These are phyloP conservation scores for Protomyces inundatus DNA, from an alignment of 1,139 yeast species.

Conservation along the genomic window DNA sequence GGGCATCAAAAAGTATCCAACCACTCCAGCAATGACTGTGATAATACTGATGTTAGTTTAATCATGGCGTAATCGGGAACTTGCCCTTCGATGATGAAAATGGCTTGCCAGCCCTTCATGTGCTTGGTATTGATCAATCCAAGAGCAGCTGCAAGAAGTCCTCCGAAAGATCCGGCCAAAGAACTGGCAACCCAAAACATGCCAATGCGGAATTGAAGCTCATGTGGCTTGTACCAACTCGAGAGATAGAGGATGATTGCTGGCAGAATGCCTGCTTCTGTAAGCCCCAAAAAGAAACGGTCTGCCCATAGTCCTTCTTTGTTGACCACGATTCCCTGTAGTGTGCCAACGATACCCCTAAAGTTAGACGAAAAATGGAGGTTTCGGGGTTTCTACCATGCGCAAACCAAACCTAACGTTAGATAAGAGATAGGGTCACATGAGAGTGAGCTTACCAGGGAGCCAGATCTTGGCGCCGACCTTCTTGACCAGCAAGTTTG, in stretches of 20 bases:
- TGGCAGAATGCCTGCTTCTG: conserved; percentile 61
- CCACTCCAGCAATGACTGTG: conserved; percentile 57
- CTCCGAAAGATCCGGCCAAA: conserved; percentile 77
- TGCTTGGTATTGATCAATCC: conserved; percentile 41
- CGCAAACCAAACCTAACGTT: too few relatives aligned
- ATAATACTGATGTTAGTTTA: conserved; percentile 67
- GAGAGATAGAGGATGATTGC: conserved; percentile 65
- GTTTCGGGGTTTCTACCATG: too few relatives aligned
- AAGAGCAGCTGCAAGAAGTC: conserved; percentile 63
- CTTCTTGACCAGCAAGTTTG: conserved; percentile 56
- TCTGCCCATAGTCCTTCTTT: conserved; percentile 57
- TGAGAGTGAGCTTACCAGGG: too few relatives aligned
- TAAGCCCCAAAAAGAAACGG: conserved; percentile 53
- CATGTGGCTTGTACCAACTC: conserved; percentile 50
- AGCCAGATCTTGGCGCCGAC: conserved; percentile 64
- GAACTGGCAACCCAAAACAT: conserved; percentile 64
- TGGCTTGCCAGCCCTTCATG: conserved; percentile 61
- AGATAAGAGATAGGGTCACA: too few relatives aligned
- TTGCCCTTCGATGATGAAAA: conserved; percentile 63
- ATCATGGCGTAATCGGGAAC: conserved; percentile 55
- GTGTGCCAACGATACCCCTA: conserved; percentile 59
- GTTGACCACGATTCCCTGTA: conserved; percentile 60
- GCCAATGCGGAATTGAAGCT: conserved; percentile 63
- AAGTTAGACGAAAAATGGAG: too few relatives aligned
- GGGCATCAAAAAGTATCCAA: conserved; percentile 61